Base-by-base conservation (phyloP, 805 yeast species). In the Saccharomyces mikatae region DNA sequence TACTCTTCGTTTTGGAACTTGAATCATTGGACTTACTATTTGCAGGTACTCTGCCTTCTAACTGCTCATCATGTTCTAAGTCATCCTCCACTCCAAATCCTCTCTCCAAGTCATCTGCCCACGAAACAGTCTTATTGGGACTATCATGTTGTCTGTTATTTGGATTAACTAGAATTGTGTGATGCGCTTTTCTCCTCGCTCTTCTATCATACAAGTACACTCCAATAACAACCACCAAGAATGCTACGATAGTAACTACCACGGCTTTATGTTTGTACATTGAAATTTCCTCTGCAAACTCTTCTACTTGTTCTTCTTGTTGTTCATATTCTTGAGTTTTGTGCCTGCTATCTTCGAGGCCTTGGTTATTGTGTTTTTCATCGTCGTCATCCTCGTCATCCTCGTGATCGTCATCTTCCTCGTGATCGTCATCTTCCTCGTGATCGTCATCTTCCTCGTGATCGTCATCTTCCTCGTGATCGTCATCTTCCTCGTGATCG, bases 321-420 rank as follows among this genome's bases (percentile, higher is more conserved):
- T 50, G 46, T 27, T 51, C 50, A 13, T 54, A 54, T 3, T 54
- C 58, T 9, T 29, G 46, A 6, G 28, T 2, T 21, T 58, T 51
- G 22, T 46, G 36, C 2, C 53, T 44, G 2, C 53, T 36, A 1
- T 56, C 55, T 4, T 57, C 54, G 3, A 56, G 54, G 9, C 58
- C 55, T 5, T 55, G 47, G 8, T 59, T 56, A 2, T 54, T 60
- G 3, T 54, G 64, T 1, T 58, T 61, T 21, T 59, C 67, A 4
- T 71, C 70, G 49, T 76, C 81, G 47, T 80, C 76, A 56, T 80
- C 80, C 57, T 82, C 84, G 17, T 68, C 77, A 52, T 76, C 79
- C 24, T 77, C 83, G 1, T 77, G 80, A 29, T 74, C 79, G 4
- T 73, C 77, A 8, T 69, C 74, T 6, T 70, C 75, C 9, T 75